These are phyloP conservation scores for Phytopythium cucurbitacearum DNA, from an alignment of 352 stramenopile species.

Conservation along the genomic window DNA sequence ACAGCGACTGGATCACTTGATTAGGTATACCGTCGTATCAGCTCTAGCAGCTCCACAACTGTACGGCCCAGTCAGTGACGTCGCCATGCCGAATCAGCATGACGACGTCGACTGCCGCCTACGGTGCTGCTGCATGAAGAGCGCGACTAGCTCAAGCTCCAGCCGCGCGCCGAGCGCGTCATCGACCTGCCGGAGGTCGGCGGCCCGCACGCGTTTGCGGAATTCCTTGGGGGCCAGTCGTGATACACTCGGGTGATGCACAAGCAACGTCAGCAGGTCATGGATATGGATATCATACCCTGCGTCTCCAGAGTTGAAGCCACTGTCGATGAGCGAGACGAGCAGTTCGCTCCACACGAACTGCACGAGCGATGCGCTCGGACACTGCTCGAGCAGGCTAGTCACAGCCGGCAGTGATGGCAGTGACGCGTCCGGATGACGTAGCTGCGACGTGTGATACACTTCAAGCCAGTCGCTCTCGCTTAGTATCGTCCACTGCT, in stretches of 20 bases:
- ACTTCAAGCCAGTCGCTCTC: slow-evolving; percentile 43
- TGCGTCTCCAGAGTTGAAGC: neutral
- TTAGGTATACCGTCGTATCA: neutral
- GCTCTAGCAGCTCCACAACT: neutral
- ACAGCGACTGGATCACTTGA: neutral
- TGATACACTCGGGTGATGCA: slow-evolving; percentile 21
- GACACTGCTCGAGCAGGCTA: slow-evolving; percentile 32
- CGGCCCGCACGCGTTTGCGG: slow-evolving; percentile 41
- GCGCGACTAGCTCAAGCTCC: slow-evolving; percentile 35
- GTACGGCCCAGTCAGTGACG: neutral
- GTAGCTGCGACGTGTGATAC: slow-evolving; percentile 4
- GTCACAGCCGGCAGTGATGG: slow-evolving; percentile 20
- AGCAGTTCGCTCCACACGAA: slow-evolving; percentile 62
- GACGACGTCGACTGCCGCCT: neutral
- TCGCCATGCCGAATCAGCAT: neutral
- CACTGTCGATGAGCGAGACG: slow-evolving; percentile 15
- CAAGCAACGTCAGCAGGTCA: slow-evolving; percentile 20
- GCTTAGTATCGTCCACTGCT: slow-evolving; percentile 25
- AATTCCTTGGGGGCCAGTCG: slow-evolving; percentile 51
- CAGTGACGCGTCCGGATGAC: slow-evolving; percentile 1
- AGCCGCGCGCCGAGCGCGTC: slow-evolving; percentile 23
- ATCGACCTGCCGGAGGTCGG: slow-evolving; percentile 36
- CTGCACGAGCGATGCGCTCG: slow-evolving; percentile 28
- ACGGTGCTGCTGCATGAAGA: slow-evolving; percentile 43
- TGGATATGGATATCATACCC: slow-evolving; percentile 1